Conservation (phyloP, 2,329 filamentous ascomycete genomes). For the Pseudocercospora vitis region DNA sequence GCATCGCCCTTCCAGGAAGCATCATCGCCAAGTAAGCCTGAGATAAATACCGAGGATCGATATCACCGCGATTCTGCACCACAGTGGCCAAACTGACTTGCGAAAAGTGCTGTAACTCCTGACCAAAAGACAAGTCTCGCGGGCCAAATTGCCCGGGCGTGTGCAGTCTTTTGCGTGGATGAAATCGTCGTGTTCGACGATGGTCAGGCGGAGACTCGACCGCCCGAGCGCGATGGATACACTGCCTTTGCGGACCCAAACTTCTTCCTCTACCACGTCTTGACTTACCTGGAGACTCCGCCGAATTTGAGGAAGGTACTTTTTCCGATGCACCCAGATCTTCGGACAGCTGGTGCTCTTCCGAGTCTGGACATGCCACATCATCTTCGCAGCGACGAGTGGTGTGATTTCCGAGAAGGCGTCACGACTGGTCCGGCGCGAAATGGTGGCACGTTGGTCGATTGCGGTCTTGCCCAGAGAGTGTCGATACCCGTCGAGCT, state of each 20-base stretch:
- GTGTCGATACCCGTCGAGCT: slow-evolving; percentile 60
- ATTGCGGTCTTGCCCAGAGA: slow-evolving; percentile 51
- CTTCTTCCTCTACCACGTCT: slow-evolving; percentile 75
- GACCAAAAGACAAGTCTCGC: slow-evolving; percentile 74
- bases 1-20: slow-evolving; percentile 75
- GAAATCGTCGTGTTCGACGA: slow-evolving; percentile 83
- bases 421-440: slow-evolving; percentile 55
- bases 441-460: slow-evolving; percentile 45
- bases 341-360: slow-evolving; percentile 69
- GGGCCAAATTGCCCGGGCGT: slow-evolving; percentile 74
- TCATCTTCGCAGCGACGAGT: slow-evolving; percentile 73
- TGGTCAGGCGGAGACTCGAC: slow-evolving; percentile 44
- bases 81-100: slow-evolving; percentile 9
- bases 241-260: slow-evolving; percentile 73
- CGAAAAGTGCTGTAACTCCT: slow-evolving; percentile 63
- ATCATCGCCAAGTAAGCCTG: slow-evolving; percentile 67
- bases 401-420: slow-evolving; percentile 77
- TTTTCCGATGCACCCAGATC: slow-evolving; percentile 76
- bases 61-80: not conserved
- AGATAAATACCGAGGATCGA: not conserved
- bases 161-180: slow-evolving; percentile 80
- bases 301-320: slow-evolving; percentile 75
- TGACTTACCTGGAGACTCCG: slow-evolving; percentile 81
- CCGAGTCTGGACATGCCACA: slow-evolving; percentile 83
- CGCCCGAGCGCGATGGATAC: slow-evolving; percentile 47